Conservation (phyloP, 164 flowering plant species). For the Sextonia rubra region DNA sequence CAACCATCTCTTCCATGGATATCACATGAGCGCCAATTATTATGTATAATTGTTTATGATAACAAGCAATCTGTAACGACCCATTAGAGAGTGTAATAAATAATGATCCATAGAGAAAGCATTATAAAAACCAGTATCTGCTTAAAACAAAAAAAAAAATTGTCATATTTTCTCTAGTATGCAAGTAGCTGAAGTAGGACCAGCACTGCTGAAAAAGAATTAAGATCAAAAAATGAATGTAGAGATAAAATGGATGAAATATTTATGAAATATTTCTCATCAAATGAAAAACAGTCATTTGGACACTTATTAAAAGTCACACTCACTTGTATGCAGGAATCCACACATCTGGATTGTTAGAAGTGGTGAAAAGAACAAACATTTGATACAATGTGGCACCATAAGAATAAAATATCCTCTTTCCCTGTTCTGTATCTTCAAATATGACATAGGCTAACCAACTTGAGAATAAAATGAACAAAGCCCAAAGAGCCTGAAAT, state of each 20-base stretch:
- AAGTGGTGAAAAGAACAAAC: slow-evolving; percentile 90
- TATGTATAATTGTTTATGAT: too few species aligned
- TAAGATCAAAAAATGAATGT: background rate
- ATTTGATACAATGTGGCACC: slow-evolving; percentile 80
- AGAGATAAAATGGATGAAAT: background rate
- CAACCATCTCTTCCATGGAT: too few species aligned
- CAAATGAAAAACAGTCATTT: background rate
- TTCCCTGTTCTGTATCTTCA: slow-evolving; percentile 85
- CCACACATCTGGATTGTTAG: slow-evolving; percentile 99
- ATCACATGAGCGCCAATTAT: too few species aligned
- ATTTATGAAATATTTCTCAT: background rate
- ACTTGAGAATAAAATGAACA: slow-evolving; percentile 83
- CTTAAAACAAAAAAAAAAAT: too few species aligned
- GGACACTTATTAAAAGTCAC: background rate
- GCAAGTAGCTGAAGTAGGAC: background rate
- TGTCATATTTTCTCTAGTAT: background rate
- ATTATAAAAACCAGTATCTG: too few species aligned
- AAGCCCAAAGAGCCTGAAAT: slow-evolving; percentile 69
- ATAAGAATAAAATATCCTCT: slow-evolving; percentile 59
- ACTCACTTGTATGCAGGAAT: slow-evolving; percentile 97
- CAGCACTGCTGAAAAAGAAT: background rate
- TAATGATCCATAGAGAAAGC: too few species aligned
- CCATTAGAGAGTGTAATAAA: too few species aligned
- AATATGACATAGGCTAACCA: slow-evolving; percentile 96
- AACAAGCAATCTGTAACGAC: too few species aligned